These are phyloP conservation scores for Linnemannia zychae DNA, from an alignment of 192 early-diverging fungal genomes.

Conservation along the genomic window DNA sequence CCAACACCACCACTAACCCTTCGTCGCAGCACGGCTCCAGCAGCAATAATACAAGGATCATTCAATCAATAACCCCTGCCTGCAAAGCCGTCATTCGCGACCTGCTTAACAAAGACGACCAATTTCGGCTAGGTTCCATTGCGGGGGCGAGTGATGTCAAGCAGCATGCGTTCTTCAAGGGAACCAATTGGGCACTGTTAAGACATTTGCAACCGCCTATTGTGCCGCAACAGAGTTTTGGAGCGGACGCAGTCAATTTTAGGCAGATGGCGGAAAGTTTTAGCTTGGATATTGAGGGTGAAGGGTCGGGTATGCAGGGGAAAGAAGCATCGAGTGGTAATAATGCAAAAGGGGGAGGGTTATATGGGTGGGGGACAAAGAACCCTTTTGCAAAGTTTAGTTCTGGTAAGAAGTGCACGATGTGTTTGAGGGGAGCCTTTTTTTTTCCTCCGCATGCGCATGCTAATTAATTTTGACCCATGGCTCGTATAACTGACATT, in stretches of 20 bases:
- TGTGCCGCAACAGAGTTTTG: slow-evolving; percentile 73
- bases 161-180: slow-evolving; percentile 91
- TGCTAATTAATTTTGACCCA: not conserved
- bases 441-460: not conserved
- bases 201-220: slow-evolving; percentile 90
- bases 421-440: not conserved
- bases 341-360: not conserved
- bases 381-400: slow-evolving; percentile 74
- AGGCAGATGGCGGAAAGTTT: slow-evolving; percentile 73
- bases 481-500: not conserved
- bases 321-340: not conserved
- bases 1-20: not conserved
- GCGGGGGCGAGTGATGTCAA: slow-evolving; percentile 97
- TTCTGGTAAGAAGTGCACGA: slow-evolving; percentile 54
- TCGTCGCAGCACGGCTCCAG: too few species aligned
- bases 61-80: slow-evolving; percentile 28
- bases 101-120: slow-evolving; percentile 92
- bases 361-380: slow-evolving; percentile 20
- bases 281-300: slow-evolving; percentile 76
- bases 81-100: slow-evolving; percentile 87
- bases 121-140: slow-evolving; percentile 85
- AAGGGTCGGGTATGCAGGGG: slow-evolving; percentile 51
- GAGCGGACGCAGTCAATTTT: slow-evolving; percentile 79
- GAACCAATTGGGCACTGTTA: slow-evolving; percentile 92
- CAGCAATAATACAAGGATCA: not conserved